Evolutionary conservation across 2,329 filamentous ascomycete genomes (phyloP), one percentile per base, ranked within the genome.

Genomic region (Apiospora rasikravindrae): DNA sequence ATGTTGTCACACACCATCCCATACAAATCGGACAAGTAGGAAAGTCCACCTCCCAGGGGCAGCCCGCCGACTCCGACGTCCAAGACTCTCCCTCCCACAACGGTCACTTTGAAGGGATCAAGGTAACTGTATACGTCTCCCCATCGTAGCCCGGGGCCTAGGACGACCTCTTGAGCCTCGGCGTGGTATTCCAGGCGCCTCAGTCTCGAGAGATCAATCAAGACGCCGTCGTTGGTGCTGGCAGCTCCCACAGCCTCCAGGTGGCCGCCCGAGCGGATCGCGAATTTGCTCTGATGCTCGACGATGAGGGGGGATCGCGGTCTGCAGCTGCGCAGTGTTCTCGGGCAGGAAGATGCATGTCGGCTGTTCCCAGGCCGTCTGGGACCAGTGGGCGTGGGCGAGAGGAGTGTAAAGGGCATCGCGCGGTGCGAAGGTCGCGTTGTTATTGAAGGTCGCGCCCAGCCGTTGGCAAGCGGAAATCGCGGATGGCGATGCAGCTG

Each of bases 41-140:
- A 77, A 40, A 78, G 72, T 40, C 76, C 76, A 44, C 76, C 75
- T 78, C 77, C 75, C 42, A 79, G 74, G 16, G 73, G 73, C 57
- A 79, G 73, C 51, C 77, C 77, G 14, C 77, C 77, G 26, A 79
- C 77, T 24, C 77, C 77, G 45, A 78, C 76, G 40, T 77, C 71
- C 14, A 76, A 49, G 42, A 78, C 75, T 68, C 77, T 74, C 22
- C 75, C 77, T 40, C 77, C 77, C n/a, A 74, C 77, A 5, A 78
- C 76, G 2, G 77, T 79, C 33, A 76, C 74, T 53, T 77, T 75
- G 61, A 77, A 74, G 67, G 69, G 72, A 66, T 78, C 77, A 24
- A 78, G 71, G 22, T 77, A 67, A 11, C 69, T 72, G 24, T 78
- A 78, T 33, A 77, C 75, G 14, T 76, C 74, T 22, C 74, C 75